phyloP scores from a whole-genome alignment of 352 stramenopile genomes.

The Phytopythium litorale region DNA sequence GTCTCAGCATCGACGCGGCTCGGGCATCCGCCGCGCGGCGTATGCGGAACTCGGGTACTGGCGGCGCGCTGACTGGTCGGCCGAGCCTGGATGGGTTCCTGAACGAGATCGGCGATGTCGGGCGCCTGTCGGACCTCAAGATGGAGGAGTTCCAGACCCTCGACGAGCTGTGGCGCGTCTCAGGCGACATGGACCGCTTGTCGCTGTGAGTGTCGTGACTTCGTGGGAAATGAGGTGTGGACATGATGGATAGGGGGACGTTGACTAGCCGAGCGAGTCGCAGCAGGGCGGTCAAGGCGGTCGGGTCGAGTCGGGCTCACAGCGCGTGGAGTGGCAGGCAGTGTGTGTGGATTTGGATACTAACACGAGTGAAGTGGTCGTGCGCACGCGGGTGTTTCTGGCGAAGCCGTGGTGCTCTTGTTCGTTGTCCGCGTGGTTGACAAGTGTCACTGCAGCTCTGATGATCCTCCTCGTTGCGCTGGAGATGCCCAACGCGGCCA shows the following conservation, averaged over 20 bases:
- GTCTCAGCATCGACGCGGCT: constrained; percentile 73
- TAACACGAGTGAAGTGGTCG: constrained; percentile 4
- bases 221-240: constrained; percentile 11
- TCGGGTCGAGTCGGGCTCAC: neutral
- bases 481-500: too few relatives aligned
- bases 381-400: neutral
- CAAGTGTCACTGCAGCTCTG: too few relatives aligned
- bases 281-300: neutral
- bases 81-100: constrained; percentile 74
- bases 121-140: constrained; percentile 79
- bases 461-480: too few relatives aligned
- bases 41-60: constrained; percentile 57
- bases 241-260: neutral
- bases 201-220: constrained; percentile 49
- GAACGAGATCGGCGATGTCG: constrained; percentile 76
- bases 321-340: constrained; percentile 5
- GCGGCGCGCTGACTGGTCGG: constrained; percentile 43
- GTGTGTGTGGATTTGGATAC: constrained; percentile 14
- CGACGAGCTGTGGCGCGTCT: constrained; percentile 80
- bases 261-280: neutral
- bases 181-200: constrained; percentile 79
- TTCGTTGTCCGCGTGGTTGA: too few relatives aligned
- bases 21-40: constrained; percentile 61
- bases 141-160: constrained; percentile 84
- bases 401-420: too few relatives aligned